phyloP scores from a whole-genome alignment of 108 stramenopile species.

The Fragilariopsis cylindrus region DNA sequence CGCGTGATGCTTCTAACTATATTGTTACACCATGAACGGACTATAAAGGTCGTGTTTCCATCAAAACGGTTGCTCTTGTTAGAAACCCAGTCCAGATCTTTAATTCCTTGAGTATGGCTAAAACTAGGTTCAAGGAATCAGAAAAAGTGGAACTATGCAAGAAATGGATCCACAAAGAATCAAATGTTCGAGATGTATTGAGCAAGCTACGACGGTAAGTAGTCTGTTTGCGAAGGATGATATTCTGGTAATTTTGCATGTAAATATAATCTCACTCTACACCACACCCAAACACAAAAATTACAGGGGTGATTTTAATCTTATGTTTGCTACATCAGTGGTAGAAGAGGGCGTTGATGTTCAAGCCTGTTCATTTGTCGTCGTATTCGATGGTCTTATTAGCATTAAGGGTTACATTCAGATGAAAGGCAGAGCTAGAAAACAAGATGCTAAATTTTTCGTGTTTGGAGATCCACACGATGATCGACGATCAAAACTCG shows the following conservation, averaged over 20 bases:
- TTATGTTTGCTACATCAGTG: conserved; percentile 66
- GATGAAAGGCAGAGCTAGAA: conserved; percentile 72
- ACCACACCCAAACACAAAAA: no score
- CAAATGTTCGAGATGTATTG: conserved; percentile 39
- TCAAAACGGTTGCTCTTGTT: conserved; percentile 40
- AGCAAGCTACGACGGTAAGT: conserved; percentile 28
- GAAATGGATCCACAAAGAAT: conserved; percentile 42
- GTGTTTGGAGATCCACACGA: conserved; percentile 41
- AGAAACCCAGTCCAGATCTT: conserved; percentile 49
- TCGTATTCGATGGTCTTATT: conserved; percentile 55
- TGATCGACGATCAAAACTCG: conserved; percentile 7
- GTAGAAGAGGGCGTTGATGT: conserved; percentile 77
- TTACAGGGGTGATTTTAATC: conserved; percentile 41
- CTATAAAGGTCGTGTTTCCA: background rate
- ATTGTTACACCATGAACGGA: background rate
- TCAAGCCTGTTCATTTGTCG: conserved; percentile 61
- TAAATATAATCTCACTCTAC: no score
- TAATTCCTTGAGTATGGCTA: conserved; percentile 37
- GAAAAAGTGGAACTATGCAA: conserved; percentile 17
- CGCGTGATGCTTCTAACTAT: background rate
- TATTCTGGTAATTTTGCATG: no score
- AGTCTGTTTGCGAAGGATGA: no score
- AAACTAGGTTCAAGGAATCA: conserved; percentile 4
- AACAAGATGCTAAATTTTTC: conserved; percentile 55
- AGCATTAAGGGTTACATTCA: conserved; percentile 62